Evolutionary conservation across 345 rosid genomes (phyloP).

Genomic region (Pugionium dolabratum): DNA sequence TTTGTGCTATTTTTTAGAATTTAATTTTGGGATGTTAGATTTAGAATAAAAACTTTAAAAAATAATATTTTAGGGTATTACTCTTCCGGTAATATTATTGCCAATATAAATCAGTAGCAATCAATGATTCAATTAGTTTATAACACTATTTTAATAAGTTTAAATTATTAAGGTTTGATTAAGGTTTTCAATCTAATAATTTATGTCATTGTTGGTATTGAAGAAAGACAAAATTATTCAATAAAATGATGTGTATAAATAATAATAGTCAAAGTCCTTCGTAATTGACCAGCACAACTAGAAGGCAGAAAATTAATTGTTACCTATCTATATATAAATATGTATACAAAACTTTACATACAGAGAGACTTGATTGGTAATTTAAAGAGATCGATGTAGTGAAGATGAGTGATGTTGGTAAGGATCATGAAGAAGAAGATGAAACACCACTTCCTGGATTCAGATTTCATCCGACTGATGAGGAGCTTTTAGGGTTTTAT

Average conservation of each 20-base stretch:
- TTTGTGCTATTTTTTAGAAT: too few species aligned
- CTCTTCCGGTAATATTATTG: too few species aligned
- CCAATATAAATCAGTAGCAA: too few species aligned
- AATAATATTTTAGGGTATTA: too few species aligned
- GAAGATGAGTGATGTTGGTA: slow-evolving; percentile 33
- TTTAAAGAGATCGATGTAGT: slow-evolving; percentile 40
- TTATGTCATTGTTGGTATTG: too few species aligned
- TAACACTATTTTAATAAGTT: too few species aligned
- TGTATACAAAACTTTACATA: slow-evolving; percentile 5
- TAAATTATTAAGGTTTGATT: too few species aligned
- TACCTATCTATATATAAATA: slow-evolving; percentile 21
- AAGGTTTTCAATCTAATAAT: too few species aligned
- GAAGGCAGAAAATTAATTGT: slow-evolving; percentile 2
- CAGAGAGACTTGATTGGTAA: slow-evolving; percentile 18
- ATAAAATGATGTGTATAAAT: slow-evolving; percentile 1
- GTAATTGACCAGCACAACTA: slow-evolving; percentile 31
- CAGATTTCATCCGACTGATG: slow-evolving; percentile 57
- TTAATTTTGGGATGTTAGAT: too few species aligned
- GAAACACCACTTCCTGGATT: slow-evolving; percentile 51
- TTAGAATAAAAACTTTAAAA: too few species aligned
- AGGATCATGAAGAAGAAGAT: slow-evolving; percentile 23
- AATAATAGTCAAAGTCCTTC: slow-evolving; percentile 41
- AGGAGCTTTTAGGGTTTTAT: slow-evolving; percentile 56
- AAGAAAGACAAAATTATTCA: too few species aligned
- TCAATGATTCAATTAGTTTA: too few species aligned